Base-by-base conservation (phyloP, 2,329 filamentous ascomycete genomes). In the Akanthomyces uredinophilus region DNA sequence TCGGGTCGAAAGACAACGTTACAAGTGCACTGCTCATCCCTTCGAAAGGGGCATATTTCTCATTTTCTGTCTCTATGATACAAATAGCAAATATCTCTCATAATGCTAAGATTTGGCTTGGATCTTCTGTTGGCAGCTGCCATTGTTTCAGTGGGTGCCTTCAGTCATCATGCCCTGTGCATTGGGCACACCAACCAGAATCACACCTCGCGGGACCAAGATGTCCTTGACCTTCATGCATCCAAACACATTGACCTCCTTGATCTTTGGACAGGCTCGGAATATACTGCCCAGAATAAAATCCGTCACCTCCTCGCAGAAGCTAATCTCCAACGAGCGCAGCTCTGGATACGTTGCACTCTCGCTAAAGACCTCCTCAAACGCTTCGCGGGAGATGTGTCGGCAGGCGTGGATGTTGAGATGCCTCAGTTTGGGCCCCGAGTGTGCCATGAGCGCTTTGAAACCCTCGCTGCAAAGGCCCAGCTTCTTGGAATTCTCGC, bases 341-440 rank as follows among this genome's bases (percentile, higher is more conserved):
- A 98, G 79, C 13, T 85, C 79, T 0, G 88, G 86, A 67, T 96
- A 97, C 1, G 60, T 65, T 50, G 81, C 83, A 27, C 80, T 80
- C 10, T 77, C 74, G 6, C 78, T 76, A 69, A 98, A 97, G 0
- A 89, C 87, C 11, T 87, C 82, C 65, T 91, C 86, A 63, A 96
- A 92, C 0, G 90, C 86, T 18, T 83, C 77, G 39, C 83, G 80
- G 1, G 85, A 83, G 65, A 98, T 93, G 72, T 96, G 89, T 3
- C 94, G 88, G 70, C 92, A 96, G 0, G 89, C 90, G 16, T 91
- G 85, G n/a, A 97, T 79, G 70, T 96, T 90, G 39, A 98, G 78
- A 46, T 83, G 78, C 63, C 81, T 80, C 2, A 98, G 75, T 13
- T 76, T 79, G 1, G 76, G 71, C 4, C 91, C 90, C 0, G 92